These are phyloP conservation scores for Cardamine resedifolia DNA, from an alignment of 345 rosid species.

Conservation along the genomic window DNA sequence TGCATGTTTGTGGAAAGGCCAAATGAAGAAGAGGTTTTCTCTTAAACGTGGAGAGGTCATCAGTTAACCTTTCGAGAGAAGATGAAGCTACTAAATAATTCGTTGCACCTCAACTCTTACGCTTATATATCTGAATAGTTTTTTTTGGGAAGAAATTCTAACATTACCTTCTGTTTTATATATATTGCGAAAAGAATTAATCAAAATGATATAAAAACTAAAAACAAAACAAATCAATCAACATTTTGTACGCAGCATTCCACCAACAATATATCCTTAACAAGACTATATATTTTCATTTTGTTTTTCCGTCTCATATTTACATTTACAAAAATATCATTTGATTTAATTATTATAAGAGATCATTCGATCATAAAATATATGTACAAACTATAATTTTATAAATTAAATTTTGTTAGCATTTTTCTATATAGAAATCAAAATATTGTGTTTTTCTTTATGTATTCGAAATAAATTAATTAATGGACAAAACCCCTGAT, in stretches of 20 bases:
- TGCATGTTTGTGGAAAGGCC: constrained; percentile 31
- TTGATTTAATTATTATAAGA: not conserved
- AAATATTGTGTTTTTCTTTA: not conserved
- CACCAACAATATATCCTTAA: not conserved
- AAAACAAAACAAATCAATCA: not conserved
- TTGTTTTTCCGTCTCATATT: not conserved
- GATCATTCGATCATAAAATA: not conserved
- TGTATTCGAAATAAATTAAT: not conserved
- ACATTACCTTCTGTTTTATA: not conserved
- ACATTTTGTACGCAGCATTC: not conserved
- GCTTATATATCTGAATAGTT: constrained; percentile 17
- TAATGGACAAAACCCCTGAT: not conserved
- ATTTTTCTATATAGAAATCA: not conserved
- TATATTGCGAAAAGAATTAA: not conserved
- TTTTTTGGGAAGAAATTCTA: constrained; percentile 11
- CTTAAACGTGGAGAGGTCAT: constrained; percentile 34
- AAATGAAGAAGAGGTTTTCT: constrained; percentile 18
- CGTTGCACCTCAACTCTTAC: constrained; percentile 26
- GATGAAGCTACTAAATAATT: constrained; percentile 27
- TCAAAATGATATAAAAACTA: not conserved
- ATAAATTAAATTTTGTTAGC: not conserved
- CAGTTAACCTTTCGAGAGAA: constrained; percentile 33
- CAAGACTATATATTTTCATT: not conserved
- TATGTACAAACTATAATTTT: not conserved
- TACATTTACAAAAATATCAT: not conserved